Evolutionary conservation across 331 rosid species (phyloP), one percentile per base, ranked within the genome.

Genomic region (Malus hybrid): DNA sequence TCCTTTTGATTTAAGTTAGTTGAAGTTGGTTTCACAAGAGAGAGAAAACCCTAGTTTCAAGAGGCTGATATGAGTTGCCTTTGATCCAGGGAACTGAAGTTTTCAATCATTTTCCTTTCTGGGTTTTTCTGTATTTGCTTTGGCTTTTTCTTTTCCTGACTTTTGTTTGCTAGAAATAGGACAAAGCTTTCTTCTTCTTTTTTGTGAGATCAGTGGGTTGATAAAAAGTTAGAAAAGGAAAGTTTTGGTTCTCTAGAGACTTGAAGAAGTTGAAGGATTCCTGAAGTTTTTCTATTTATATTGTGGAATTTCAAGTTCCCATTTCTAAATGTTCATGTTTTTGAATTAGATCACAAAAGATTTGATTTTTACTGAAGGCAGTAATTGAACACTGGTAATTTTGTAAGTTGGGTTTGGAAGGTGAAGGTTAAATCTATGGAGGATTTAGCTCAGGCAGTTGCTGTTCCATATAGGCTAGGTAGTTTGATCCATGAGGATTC

Each of bases 381-480:
- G 62, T 76, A 65, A 76, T 65, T 79, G 71, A 71, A 69, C 75
- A 78, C 65, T 60, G 12, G 57, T 7, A 73, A 48, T 70, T 63
- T 65, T 64, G 34, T 76, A 67, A 39, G 62, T 73, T 64, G 76
- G 62, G 76, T 54, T 31, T 54, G 50, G 73, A 52, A 77, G 60
- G 85, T 24, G 75, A 74, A 72, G 36, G 14, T 12, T 27, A 72
- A 75, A 56, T 73, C 67, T 57, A 92, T 92, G 97, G 88, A 88
- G 85, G 90, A 90, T 81, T 65, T 84, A 69, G 72, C 88, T 81
- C 83, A 87, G 7, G 61, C 91, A 28, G 85, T 86, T 79, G 86
- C 90, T 24, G 90, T 89, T 65, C 90, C 96, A 74, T 85, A 75
- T 76, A 73, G 88, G 63, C 75, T 81, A 44, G 89, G 89, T 18